Evolutionary conservation across 768 basidiomycete genomes (phyloP).

Genomic region (Neoboletus subvelutipes): DNA sequence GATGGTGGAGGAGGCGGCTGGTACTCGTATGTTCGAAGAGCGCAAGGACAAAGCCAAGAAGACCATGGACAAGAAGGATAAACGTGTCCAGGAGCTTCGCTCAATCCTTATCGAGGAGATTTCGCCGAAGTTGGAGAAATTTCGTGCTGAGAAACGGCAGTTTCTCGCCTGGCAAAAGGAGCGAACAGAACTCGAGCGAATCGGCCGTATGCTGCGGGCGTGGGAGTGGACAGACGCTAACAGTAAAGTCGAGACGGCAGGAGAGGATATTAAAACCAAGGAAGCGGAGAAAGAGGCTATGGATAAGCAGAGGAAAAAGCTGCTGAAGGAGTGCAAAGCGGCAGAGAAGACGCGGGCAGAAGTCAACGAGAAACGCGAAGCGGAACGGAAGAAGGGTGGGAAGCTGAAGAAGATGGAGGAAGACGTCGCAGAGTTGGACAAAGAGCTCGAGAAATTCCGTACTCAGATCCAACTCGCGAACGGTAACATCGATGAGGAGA

Average conservation of each 20-base stretch:
- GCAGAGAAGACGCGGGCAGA: slow-evolving; percentile 66
- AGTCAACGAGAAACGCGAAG: slow-evolving; percentile 75
- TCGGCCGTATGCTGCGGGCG: slow-evolving; percentile 78
- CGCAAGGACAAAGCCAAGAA: slow-evolving; percentile 95
- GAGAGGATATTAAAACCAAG: slow-evolving; percentile 51
- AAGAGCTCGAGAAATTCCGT: slow-evolving; percentile 74
- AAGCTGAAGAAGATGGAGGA: slow-evolving; percentile 86
- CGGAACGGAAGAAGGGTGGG: slow-evolving; percentile 90
- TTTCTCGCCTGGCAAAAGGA: slow-evolving; percentile 91
- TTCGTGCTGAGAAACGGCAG: slow-evolving; percentile 84
- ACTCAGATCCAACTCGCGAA: slow-evolving; percentile 86
- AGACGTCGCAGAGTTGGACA: slow-evolving; percentile 72
- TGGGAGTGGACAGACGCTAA: slow-evolving; percentile 80
- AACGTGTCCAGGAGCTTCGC: slow-evolving; percentile 87
- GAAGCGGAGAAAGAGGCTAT: slow-evolving; percentile 46
- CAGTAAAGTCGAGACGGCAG: slow-evolving; percentile 52
- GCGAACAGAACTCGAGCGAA: slow-evolving; percentile 80
- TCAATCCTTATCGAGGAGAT: slow-evolving; percentile 85
- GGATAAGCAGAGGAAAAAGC: slow-evolving; percentile 49
- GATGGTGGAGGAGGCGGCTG: slow-evolving; percentile 98
- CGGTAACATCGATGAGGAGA: slow-evolving; percentile 76
- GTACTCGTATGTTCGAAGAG: slow-evolving; percentile 99
- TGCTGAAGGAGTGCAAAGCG: slow-evolving; percentile 51
- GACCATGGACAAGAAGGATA: slow-evolving; percentile 97
- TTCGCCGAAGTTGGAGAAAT: slow-evolving; percentile 88